Evolutionary conservation across 2,329 filamentous ascomycete species (phyloP), one percentile per base, ranked within the genome.

Genomic region (Harringtonia aguacate): DNA sequence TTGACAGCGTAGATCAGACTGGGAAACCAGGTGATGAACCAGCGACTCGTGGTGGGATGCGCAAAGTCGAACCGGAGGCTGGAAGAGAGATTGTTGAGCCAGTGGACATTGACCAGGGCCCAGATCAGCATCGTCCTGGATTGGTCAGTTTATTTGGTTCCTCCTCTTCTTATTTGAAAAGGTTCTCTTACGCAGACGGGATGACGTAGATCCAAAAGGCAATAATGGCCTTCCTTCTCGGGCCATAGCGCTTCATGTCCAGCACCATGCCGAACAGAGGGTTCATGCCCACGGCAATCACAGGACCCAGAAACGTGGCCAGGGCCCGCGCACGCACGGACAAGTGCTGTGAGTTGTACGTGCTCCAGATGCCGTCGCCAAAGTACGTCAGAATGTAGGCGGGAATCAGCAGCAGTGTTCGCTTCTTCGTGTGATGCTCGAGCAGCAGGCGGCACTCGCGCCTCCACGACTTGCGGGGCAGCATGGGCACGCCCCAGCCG

Each of bases 321-420:
- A 44, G 30, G 5, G 36, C 36, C 3, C 42, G 36, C 10, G 29
- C 36, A 4, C 42, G 42, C 3, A 44, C 42, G 6, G 36, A 39
- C 8, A 24, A 27, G 29, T 44, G 42, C 10, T 29, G 20, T 3
- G 42, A 27, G 21, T 12, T 10, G 22, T 44, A 44, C 8, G 41
- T 44, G 29, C 36, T 30, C 36, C 36, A 35, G 42, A 39, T 22
- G 28, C 42, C 42, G 36, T 39, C 42, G 36, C 36, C 36, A 39
- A 44, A 44, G 29, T 41, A 41, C 6, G 39, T 41, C 14, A 43
- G 27, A 12, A 43, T 22, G 34, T 43, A 43, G 24, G 27, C 18
- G 34, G 41, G 42, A n/a, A 44, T 34, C 9, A 44, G 36, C 20
- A 39, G 22, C 9, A 41, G 30, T 15, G 39, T 41, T 31, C 35